Conservation (phyloP, 116 monocot genomes). For the Zostera marina region DNA sequence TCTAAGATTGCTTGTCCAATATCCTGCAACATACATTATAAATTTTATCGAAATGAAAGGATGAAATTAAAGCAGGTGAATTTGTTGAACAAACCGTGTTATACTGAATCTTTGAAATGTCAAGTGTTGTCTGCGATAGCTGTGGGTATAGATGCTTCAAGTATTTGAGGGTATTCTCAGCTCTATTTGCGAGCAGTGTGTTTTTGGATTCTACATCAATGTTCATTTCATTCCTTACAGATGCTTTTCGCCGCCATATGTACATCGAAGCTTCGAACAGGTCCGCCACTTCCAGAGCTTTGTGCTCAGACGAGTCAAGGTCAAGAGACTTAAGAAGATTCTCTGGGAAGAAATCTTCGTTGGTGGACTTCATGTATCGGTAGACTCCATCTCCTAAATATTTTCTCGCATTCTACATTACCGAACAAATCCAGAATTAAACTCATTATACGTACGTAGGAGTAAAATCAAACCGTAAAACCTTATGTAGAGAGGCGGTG, state of each 20-base stretch:
- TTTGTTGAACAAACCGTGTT: slow-evolving; percentile 44
- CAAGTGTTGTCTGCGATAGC: slow-evolving; percentile 71
- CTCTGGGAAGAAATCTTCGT: slow-evolving; percentile 53
- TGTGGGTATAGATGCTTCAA: slow-evolving; percentile 64
- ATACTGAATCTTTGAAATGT: slow-evolving; percentile 71
- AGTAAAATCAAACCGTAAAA: too few relatives aligned
- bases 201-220: slow-evolving; percentile 55
- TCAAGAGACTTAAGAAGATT: slow-evolving; percentile 45
- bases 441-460: too few relatives aligned
- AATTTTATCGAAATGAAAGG: too few relatives aligned
- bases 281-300: slow-evolving; percentile 66
- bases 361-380: slow-evolving; percentile 25
- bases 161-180: slow-evolving; percentile 32
- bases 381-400: slow-evolving; percentile 58
- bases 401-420: slow-evolving; percentile 25
- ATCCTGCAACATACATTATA: slow-evolving; percentile 31
- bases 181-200: slow-evolving; percentile 47
- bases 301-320: slow-evolving; percentile 46
- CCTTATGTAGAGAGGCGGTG: slow-evolving; percentile 57
- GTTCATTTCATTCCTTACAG: slow-evolving; percentile 38
- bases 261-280: slow-evolving; percentile 57
- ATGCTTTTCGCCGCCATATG: slow-evolving; percentile 67
- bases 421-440: neutral
- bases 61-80: too few relatives aligned
- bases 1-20: slow-evolving; percentile 78